Percentiles rank a stretch among this genome's conserved stretches.
These are phyloP conservation scores for Aureococcus anophagefferens DNA, from an alignment of 108 stramenopile species.

Conservation along the genomic window DNA sequence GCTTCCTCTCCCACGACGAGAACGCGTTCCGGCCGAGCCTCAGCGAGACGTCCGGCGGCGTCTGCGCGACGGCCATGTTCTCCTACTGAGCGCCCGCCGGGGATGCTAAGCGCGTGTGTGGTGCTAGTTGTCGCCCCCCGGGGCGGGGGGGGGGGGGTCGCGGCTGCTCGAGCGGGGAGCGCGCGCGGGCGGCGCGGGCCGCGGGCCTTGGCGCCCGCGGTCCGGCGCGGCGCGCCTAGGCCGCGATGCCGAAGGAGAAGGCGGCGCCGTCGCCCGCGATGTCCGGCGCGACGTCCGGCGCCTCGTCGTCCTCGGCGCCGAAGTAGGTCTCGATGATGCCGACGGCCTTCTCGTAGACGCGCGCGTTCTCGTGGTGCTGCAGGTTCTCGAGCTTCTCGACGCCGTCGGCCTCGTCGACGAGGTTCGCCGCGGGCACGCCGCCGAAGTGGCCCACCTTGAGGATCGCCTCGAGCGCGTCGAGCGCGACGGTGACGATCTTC, in stretches of 20 bases:
- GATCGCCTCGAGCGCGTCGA: slow-evolving; percentile 65
- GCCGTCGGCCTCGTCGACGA: slow-evolving; percentile 62
- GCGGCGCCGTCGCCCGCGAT: slow-evolving; percentile 60
- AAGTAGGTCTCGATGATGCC: slow-evolving; percentile 69
- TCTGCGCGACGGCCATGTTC: too few relatives aligned
- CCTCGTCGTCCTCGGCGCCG: slow-evolving; percentile 53
- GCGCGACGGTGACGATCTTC: slow-evolving; percentile 43
- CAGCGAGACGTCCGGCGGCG: too few relatives aligned
- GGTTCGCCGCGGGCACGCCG: slow-evolving; percentile 27
- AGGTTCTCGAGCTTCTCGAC: slow-evolving; percentile 64
- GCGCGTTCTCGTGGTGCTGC: slow-evolving; percentile 64
- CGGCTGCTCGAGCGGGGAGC: too few relatives aligned
- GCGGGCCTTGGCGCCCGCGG: too few relatives aligned
- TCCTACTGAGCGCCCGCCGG: too few relatives aligned
- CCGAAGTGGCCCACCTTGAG: slow-evolving; percentile 36
- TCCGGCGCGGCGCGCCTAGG: too few relatives aligned
- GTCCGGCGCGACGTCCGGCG: slow-evolving; percentile 55
- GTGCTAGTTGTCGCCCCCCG: too few relatives aligned
- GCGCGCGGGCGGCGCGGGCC: too few relatives aligned
- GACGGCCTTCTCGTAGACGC: slow-evolving; percentile 59
- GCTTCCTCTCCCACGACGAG: too few relatives aligned
- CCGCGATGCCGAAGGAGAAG: slow-evolving; percentile 42
- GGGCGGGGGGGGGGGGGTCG: too few relatives aligned
- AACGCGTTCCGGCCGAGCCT: too few relatives aligned
- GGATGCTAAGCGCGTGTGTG: too few relatives aligned